Conservation (phyloP, 768 basidiomycete species). For the Mycena haematopus region DNA sequence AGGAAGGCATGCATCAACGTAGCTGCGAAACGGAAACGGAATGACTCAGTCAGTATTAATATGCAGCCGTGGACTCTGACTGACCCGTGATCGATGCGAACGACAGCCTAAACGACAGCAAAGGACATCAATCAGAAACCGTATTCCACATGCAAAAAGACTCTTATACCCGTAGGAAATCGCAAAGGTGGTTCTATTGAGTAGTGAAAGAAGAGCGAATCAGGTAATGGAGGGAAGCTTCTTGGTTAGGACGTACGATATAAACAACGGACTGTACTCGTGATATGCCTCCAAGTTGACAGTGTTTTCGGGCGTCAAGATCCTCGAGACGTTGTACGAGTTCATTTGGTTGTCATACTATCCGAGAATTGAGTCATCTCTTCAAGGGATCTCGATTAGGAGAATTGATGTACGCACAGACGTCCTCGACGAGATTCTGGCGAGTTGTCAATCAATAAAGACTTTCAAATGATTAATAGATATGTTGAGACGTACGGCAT, state of each 20-base stretch:
- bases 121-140: conserved; percentile 59
- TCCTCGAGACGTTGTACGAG: conserved; percentile 61
- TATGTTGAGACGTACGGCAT: conserved; percentile 51
- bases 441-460: background rate
- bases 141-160: conserved; percentile 59
- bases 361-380: conserved; percentile 11
- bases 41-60: background rate
- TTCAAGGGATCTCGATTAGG: conserved; percentile 29
- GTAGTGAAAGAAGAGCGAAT: background rate
- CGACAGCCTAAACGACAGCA: conserved; percentile 76
- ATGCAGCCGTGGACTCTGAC: background rate
- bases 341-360: conserved; percentile 70
- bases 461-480: too few relatives aligned
- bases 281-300: conserved; percentile 61
- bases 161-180: conserved; percentile 41
- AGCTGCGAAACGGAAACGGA: conserved; percentile 43
- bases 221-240: background rate
- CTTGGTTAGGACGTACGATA: conserved; percentile 9
- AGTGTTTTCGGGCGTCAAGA: conserved; percentile 60
- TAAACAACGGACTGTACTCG: conserved; percentile 20
- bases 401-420: conserved; percentile 13
- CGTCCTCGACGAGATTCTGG: conserved; percentile 16
- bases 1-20: conserved; percentile 74
- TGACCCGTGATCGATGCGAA: conserved; percentile 74
- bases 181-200: conserved; percentile 34